Base-by-base conservation (phyloP, 2,329 filamentous ascomycete genomes). In the Curvularia hawaiiensis region DNA sequence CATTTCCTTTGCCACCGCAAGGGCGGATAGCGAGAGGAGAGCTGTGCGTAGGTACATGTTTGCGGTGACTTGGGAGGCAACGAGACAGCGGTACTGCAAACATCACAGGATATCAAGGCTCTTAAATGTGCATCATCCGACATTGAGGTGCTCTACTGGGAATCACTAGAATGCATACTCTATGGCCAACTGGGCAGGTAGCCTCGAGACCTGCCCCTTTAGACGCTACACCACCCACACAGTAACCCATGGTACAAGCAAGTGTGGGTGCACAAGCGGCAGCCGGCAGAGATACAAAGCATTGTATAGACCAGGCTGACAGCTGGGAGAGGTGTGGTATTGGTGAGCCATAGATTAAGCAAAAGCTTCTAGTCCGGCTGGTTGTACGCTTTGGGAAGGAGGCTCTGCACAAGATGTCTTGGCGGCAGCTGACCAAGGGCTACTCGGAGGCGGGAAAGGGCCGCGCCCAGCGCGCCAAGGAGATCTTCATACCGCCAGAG, bases 1-100 rank as follows among this genome's bases (percentile, higher is more conserved):
- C 60, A 77, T 54, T 55, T 77, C 73, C 58, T 66, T 73, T 22
- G 71, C 72, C 41, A 59, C 69, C 58, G 62, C 70, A 54, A 77
- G 66, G 60, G 72, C 72, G 62, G 71, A 60, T 47, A 77, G 58
- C 10, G 72, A 74, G 38, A 75, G 64, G 44, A 75, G 55, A 16
- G 66, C 65, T 52, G 58, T 65, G 41, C 62, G 66, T n/a, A 73
- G 28, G 26, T 66, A 71, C 72, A 75, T 75, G 50, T 39, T 67
- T 60, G 49, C 54, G 41, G 39, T 35, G 48, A 20, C 20, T 54
- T 53, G 41, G 39, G 50, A 48, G 56, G 55, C 46, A 24, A 54
- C 20, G 51, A 52, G 49, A 47, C 47, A 35, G 39, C 52, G 33
- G 30, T 18, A 28, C 43, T 24, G 28, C 38, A 28, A 22, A 7